Evolutionary conservation across 495 filamentous ascomycete genomes (phyloP).

Genomic region (Daldinia grandis): DNA sequence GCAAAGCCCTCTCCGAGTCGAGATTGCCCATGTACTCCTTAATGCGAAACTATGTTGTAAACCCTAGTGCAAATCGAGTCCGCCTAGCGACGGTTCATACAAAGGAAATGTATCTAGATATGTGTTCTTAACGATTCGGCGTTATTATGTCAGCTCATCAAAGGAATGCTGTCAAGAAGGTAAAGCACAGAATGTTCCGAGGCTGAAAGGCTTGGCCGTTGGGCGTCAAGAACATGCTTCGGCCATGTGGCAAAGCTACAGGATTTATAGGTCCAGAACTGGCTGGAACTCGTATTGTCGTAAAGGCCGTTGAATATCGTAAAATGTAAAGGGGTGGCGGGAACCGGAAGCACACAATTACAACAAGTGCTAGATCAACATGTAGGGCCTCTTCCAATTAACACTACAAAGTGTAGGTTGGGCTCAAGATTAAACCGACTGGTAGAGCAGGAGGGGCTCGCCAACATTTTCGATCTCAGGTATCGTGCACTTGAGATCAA

Average conservation of each 20-base stretch:
- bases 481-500: conserved; percentile 98
- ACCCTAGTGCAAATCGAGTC: conserved; percentile 17
- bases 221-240: conserved; percentile 17
- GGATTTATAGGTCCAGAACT: conserved; percentile 1
- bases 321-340: conserved; percentile 16
- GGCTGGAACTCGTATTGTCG: conserved; percentile 20
- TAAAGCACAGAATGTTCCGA: conserved; percentile 10
- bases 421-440: conserved; percentile 65
- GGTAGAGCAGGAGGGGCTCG: conserved; percentile 94
- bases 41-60: conserved; percentile 35
- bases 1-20: conserved; percentile 12
- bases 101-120: conserved; percentile 40
- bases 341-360: conserved; percentile 44
- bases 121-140: conserved; percentile 19
- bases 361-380: conserved; percentile 45
- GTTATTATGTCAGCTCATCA: conserved; percentile 4
- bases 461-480: conserved; percentile 98
- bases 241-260: conserved; percentile 8
- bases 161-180: neutral
- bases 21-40: conserved; percentile 27
- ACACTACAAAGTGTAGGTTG: conserved; percentile 5
- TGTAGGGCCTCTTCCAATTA: conserved; percentile 16
- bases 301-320: conserved; percentile 39
- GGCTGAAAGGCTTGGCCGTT: neutral
- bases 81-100: conserved; percentile 37